Conservation (phyloP, 768 basidiomycete genomes). For the Lactarius hatsudake region DNA sequence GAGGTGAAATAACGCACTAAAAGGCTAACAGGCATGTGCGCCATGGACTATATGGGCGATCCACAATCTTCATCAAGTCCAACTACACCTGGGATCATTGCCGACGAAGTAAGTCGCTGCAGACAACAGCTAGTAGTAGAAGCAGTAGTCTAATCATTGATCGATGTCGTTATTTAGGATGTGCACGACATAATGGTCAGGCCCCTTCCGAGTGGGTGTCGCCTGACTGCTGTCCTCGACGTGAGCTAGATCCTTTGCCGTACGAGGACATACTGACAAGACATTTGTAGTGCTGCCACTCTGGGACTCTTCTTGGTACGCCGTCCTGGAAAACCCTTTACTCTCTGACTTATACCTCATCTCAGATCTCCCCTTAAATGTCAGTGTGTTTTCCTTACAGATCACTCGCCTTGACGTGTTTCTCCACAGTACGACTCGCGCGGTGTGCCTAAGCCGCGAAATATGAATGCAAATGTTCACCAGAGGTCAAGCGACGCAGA, state of each 20-base stretch:
- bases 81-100: neutral
- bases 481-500: neutral
- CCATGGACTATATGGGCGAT: neutral
- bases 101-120: neutral
- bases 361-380: slow-evolving; percentile 6
- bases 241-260: neutral
- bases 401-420: neutral
- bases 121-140: no score
- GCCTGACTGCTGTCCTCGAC: slow-evolving; percentile 9
- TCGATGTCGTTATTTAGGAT: neutral
- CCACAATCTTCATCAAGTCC: no score
- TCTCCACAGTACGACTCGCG: neutral
- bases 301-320: slow-evolving; percentile 11
- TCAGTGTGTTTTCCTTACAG: neutral
- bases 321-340: neutral
- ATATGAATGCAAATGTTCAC: neutral
- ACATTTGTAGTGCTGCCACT: slow-evolving; percentile 6
- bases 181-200: slow-evolving; percentile 9
- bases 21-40: neutral
- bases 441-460: neutral
- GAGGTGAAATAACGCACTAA: neutral
- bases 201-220: slow-evolving; percentile 1
- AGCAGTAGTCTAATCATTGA: neutral
- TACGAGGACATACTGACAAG: neutral
- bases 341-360: neutral